Evolutionary conservation across 345 rosid genomes (phyloP), one percentile per base, ranked within the genome.

Genomic region (Ricinus communis): DNA sequence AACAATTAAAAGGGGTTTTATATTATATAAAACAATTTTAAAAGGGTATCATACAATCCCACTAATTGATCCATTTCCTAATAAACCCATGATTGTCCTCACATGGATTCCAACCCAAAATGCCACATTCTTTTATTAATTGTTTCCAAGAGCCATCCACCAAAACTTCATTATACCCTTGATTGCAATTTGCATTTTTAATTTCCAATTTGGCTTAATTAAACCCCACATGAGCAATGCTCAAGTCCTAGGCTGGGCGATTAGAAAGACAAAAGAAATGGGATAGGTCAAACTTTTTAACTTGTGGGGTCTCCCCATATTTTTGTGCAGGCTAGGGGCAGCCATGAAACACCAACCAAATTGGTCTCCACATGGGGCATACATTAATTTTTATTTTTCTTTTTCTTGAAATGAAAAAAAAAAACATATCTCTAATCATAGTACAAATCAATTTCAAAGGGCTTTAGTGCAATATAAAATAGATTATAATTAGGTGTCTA

Each of bases 281-380:
- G 75, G 49, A 52, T 43, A 36, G 63, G 65, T 30, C 8, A 49
- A 53, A 40, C 9, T 43, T 43, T 43, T 43, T 11, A 62, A 19
- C 16, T 16, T 27, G 72, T 61, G 71, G 69, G 76, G 46, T 30
- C n/a, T n/a, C n/a, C n/a, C n/a, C n/a, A n/a, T n/a, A n/a, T n/a
- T n/a, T n/a, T n/a, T n/a, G n/a, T n/a, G n/a, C n/a, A 55, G 65
- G 21, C 43, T 55, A 61, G 69, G 72, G 82, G 78, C 80, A 64
- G 76, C 75, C 72, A 45, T 72, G 80, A 80, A 81, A 68, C 69
- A 75, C 80, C 74, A 67, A 21, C 72, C 79, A 74, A 76, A 79
- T 50, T 74, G 85, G 82, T 81, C 79, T 79, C 82, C 86, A 75
- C 85, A 72, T 72, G 85, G 83, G 77, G 73, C 43, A 45, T 69